Conservation (phyloP, 345 rosid species). For the Raphanus raphanistrum region DNA sequence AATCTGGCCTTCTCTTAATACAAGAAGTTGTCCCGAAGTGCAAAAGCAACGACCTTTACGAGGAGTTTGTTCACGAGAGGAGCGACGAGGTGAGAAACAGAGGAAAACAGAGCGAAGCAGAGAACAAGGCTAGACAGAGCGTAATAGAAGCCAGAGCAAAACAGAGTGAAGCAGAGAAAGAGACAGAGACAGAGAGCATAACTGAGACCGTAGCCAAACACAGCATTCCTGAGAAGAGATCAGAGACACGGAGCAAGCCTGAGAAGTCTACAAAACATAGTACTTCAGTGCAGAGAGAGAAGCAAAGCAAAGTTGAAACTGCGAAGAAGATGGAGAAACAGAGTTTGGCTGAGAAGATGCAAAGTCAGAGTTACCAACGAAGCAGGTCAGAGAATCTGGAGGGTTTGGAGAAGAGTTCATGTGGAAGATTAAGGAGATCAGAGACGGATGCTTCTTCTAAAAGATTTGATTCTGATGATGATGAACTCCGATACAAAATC, state of each 20-base stretch:
- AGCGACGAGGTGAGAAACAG: slow-evolving; percentile 35
- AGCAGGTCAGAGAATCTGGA: slow-evolving; percentile 51
- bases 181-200: slow-evolving; percentile 5
- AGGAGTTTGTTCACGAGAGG: slow-evolving; percentile 48
- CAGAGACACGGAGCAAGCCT: background rate
- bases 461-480: slow-evolving; percentile 52
- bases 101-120: slow-evolving; percentile 34
- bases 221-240: background rate
- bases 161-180: slow-evolving; percentile 1
- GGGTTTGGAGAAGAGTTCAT: slow-evolving; percentile 25
- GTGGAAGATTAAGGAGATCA: slow-evolving; percentile 44
- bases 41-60: slow-evolving; percentile 44
- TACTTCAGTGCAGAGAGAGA: slow-evolving; percentile 1
- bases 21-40: slow-evolving; percentile 32
- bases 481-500: slow-evolving; percentile 58
- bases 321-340: slow-evolving; percentile 16
- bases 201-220: background rate
- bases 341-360: background rate
- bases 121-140: background rate
- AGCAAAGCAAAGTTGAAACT: slow-evolving; percentile 6
- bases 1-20: slow-evolving; percentile 55
- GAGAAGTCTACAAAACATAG: slow-evolving; percentile 17
- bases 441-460: slow-evolving; percentile 44
- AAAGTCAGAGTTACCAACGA: slow-evolving; percentile 38
- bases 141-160: background rate